phyloP scores from a whole-genome alignment of 192 early-diverging fungal species.

The Coemansia sp. region DNA sequence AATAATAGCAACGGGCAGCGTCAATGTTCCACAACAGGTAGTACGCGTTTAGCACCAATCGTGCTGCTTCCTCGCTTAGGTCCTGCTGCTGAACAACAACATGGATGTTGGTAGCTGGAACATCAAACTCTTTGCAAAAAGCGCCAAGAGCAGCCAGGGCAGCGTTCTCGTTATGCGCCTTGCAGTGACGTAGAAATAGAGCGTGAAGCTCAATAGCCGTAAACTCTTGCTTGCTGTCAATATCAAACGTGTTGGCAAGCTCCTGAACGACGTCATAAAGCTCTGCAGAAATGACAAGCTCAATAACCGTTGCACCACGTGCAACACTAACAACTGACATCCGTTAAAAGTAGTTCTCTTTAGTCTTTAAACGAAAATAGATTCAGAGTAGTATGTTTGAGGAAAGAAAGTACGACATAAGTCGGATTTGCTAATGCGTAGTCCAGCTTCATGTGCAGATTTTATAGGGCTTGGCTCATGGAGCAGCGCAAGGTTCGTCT shows the following conservation, averaged over 20 bases:
- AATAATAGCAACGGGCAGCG: slow-evolving; percentile 66
- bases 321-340: not conserved
- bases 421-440: not conserved
- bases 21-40: slow-evolving; percentile 9
- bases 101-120: slow-evolving; percentile 8
- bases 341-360: not conserved
- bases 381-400: not conserved
- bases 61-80: slow-evolving; percentile 1
- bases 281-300: not conserved
- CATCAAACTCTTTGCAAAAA: slow-evolving; percentile 1
- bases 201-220: slow-evolving; percentile 23
- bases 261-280: not conserved
- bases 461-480: not conserved
- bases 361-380: not conserved
- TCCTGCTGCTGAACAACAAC: slow-evolving; percentile 4
- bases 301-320: not conserved
- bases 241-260: not conserved
- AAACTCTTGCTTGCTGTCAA: not conserved
- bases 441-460: not conserved
- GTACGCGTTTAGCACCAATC: slow-evolving; percentile 20
- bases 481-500: too few relatives aligned
- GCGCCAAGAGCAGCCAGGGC: slow-evolving; percentile 7
- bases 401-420: not conserved
- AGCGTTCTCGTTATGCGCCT: not conserved
- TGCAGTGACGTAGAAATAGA: slow-evolving; percentile 17